Conservation (phyloP, 139 green algal species). For the Chlorella ohadii region DNA sequence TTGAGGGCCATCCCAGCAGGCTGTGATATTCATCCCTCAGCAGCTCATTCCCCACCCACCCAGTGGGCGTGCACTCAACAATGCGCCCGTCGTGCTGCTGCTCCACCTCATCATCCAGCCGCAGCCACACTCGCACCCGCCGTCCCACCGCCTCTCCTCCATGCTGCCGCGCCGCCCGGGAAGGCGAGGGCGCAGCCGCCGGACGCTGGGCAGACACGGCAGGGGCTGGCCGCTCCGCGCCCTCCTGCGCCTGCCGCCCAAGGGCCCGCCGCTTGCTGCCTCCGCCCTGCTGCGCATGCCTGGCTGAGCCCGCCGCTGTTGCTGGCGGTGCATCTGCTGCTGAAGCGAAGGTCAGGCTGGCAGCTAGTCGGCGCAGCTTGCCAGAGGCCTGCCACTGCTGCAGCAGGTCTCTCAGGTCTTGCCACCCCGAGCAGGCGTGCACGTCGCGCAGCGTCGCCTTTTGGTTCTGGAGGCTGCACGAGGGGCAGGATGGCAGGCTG, state of each 20-base stretch:
- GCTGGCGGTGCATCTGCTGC: neutral
- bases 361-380: neutral
- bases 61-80: neutral
- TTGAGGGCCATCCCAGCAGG: neutral
- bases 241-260: neutral
- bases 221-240: neutral
- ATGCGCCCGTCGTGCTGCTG: neutral
- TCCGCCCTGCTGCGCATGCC: neutral
- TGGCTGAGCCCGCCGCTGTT: neutral
- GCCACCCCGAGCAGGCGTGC: neutral
- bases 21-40: no score
- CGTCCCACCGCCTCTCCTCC: neutral
- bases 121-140: neutral
- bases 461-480: neutral
- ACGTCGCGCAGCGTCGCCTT: neutral
- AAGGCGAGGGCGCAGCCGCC: neutral
- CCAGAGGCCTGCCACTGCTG: neutral
- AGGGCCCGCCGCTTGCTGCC: neutral
- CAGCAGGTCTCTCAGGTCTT: neutral
- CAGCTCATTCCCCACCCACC: neutral
- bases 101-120: neutral
- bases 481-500: neutral
- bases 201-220: neutral
- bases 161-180: neutral
- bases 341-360: neutral